Base-by-base conservation (phyloP, 1,284 basidiomycete genomes). In the Ceratobasidium sp. region DNA sequence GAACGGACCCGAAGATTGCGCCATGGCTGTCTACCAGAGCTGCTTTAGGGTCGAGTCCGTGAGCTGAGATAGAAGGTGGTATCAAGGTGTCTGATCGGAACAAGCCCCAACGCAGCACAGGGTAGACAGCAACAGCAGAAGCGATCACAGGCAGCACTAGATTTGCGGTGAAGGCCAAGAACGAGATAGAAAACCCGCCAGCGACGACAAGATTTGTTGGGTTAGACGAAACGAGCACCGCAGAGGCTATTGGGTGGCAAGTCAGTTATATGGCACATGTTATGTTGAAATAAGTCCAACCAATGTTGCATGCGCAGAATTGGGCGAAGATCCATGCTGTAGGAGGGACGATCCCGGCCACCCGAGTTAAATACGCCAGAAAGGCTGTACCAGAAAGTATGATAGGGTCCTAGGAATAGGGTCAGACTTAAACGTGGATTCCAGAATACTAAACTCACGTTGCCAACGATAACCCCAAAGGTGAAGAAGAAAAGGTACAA, bases 371-470 rank as follows among this genome's bases (percentile, higher is more conserved):
- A 80, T 97, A 96, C 7, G 91, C 91, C 54, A 97, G 83, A 81
- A 97, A 97, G 0, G 91, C 91, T 0, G 95, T 97, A 1, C 94
- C 93, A 22, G 90, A 92, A 22, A 96, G 87, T 74, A 96, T 93
- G 77, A 96, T 88, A 0, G 95, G 94, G 82, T 96, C 95, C 84
- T 86, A 73, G 60, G 9, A n/a, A 27, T 45, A 69, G 19, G 27
- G 53, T 56, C 66, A 57, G 50, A 19, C 31, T 62, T n/a, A 33
- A 50, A 44, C 15, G 7, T 11, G 29, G 22, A 31, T 22, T 33
- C n/a, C 50, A 75, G 27, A 36, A 41, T 24, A 75, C 1, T 6
- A 36, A 9, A 79, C 84, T 78, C 65, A 85, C 89, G 80, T 99
- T 99, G 6, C 97, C 97, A 14, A 98, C 88, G 0, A 96, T 80